These are phyloP conservation scores for Perilla frutescens DNA, from an alignment of 257 asterid species.

Conservation along the genomic window DNA sequence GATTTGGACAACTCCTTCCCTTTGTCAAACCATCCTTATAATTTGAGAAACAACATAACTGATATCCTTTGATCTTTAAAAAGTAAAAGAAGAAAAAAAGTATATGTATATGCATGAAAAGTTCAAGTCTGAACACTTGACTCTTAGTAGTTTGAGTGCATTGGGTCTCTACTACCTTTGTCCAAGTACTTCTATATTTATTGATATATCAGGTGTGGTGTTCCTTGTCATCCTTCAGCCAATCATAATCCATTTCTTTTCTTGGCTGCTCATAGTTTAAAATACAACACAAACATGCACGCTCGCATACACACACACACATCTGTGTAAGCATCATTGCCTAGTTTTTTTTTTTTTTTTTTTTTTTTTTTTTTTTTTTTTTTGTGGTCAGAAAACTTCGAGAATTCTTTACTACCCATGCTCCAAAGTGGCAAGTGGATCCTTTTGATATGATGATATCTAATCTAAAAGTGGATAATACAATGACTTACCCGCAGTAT, in stretches of 20 bases:
- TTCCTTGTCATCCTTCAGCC: neutral
- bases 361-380: too few species aligned
- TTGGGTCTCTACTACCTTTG: neutral
- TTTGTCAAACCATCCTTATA: constrained; percentile 4
- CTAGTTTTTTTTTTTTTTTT: constrained; percentile 15
- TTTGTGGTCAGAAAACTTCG: neutral
- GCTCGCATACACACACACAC: neutral
- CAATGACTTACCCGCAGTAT: constrained; percentile 61
- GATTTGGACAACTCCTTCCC: constrained; percentile 20
- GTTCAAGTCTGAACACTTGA: constrained; percentile 7
- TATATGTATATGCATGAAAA: neutral
- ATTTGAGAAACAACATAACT: neutral
- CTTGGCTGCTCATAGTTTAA: too few species aligned
- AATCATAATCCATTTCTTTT: too few species aligned
- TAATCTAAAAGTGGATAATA: constrained; percentile 31
- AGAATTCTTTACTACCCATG: constrained; percentile 4
- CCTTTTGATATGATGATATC: neutral
- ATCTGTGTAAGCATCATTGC: neutral
- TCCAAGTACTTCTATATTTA: constrained; percentile 5
- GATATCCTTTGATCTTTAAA: neutral
- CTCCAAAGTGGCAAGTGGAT: neutral
- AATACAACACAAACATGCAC: neutral
- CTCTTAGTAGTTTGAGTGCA: neutral
- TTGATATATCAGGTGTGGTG: neutral
- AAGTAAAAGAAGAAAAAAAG: neutral